Evolutionary conservation across 2,329 filamentous ascomycete genomes (phyloP), one percentile per base, ranked within the genome.

Genomic region (Colletotrichum sp.): DNA sequence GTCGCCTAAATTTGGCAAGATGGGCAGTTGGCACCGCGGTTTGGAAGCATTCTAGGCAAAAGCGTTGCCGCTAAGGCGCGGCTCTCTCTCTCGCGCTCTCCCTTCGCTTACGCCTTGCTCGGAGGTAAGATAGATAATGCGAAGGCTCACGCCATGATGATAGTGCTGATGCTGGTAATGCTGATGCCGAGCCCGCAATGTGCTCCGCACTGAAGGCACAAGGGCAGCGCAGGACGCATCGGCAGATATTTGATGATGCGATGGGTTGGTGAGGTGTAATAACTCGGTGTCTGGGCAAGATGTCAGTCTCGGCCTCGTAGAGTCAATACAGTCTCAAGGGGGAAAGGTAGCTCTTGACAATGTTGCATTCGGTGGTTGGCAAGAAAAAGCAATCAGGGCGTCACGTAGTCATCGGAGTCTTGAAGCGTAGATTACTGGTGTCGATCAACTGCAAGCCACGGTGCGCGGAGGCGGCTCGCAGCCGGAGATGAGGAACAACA

Each of bases 401-500:
- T 59, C 57, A 59, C 28, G 26, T 21, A 26, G 70, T 74, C 70
- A 76, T 65, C 57, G 18, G 44, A 52, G 26, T 34, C 64, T 66
- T 28, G 34, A 69, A 36, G 64, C 28, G 59, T 73, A 52, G 32
- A 49, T 52, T 8, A 39, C 8, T 28, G 34, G 26, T 60, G 74
- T 60, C 70, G 74, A 76, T 76, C 74, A 64, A 32, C 70, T 69
- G 74, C 65, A 76, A 74, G 74, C 70, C 70, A 60, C 70, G 71
- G 70, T 36, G 66, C 39, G 57, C 18, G 28, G 65, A 34, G 59
- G 32, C 64, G 49, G 65, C 49, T 34, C 30, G 7, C 70, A 57
- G 21, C 30, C 34, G 70, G 74, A 69, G 34, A 65, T 71, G 36
- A 71, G 59, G 36, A 71, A 8, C 59, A 57, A 36, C 39, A 71